A percentile compares a stretch with the other conserved stretches of the same genome.
These are phyloP conservation scores for Mycoemilia scoparia DNA, from an alignment of 192 early-diverging fungal species.

Conservation along the genomic window DNA sequence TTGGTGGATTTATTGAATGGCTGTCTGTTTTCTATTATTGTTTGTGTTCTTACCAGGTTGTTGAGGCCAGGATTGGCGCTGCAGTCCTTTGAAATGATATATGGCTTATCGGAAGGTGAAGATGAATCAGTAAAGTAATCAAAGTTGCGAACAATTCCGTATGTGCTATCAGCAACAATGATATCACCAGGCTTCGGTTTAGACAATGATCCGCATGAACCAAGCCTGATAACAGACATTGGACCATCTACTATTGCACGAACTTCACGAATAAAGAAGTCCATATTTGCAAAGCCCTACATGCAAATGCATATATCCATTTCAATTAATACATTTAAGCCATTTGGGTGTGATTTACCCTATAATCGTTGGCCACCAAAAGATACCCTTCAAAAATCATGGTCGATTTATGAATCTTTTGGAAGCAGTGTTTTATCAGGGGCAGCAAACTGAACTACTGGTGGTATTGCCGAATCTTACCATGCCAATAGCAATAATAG, in stretches of 20 bases:
- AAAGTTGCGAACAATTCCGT: constrained; percentile 49
- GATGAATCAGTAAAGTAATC: constrained; percentile 41
- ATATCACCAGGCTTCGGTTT: constrained; percentile 37
- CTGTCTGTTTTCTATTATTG: too few relatives aligned
- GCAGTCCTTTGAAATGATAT: constrained; percentile 41
- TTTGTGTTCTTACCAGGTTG: too few relatives aligned
- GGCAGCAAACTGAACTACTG: not conserved
- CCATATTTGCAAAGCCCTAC: constrained; percentile 75
- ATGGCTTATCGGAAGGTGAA: constrained; percentile 24
- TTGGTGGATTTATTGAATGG: too few relatives aligned
- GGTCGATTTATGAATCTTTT: too few relatives aligned
- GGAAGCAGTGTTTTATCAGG: too few relatives aligned
- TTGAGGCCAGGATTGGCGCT: constrained; percentile 41
- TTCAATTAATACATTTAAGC: too few relatives aligned
- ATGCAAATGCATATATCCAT: constrained; percentile 5
- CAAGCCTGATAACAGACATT: constrained; percentile 60
- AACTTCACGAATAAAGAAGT: constrained; percentile 78
- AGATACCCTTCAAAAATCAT: too few relatives aligned
- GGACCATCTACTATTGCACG: constrained; percentile 62
- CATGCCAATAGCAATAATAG: constrained; percentile 74
- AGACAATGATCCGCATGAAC: constrained; percentile 68
- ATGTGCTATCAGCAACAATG: constrained; percentile 45
- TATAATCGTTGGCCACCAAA: too few relatives aligned
- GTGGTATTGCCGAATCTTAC: constrained; percentile 8
- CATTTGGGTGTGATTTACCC: too few relatives aligned